Evolutionary conservation across 805 yeast species (phyloP), one percentile per base, ranked within the genome.

Genomic region (Wickerhamomyces queroliae): DNA sequence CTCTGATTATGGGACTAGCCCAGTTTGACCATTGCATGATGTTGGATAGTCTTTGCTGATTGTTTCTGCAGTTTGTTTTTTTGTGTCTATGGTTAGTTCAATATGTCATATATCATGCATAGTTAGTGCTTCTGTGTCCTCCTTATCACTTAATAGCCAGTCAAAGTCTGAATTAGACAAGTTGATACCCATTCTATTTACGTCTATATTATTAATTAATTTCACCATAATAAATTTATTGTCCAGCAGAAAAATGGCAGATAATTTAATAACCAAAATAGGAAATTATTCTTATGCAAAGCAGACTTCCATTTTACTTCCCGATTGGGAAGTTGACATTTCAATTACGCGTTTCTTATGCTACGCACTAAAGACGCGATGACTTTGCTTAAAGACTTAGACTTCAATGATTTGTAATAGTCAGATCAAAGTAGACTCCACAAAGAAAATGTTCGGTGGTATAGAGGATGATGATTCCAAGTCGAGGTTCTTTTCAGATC

Each of bases 1-100:
- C 40, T 30, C 46, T 46, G 16, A 47, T 40, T 13, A 30, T 38
- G 2, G 46, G 41, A n/a, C 42, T 18, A 7, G 29, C 31, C 31
- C n/a, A n/a, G 13, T 9, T 26, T 26, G 29, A 15, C 27, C 27
- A 25, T 15, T 25, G 45, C 26, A 54, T 50, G 25, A 48, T 48
- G 36, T 45, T 40, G 19, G 53, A 10, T 10, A n/a, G n/a, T n/a
- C n/a, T n/a, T n/a, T n/a, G n/a, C n/a, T n/a, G n/a, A n/a, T n/a
- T n/a, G n/a, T n/a, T n/a, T n/a, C n/a, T n/a, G n/a, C 13, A 24
- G n/a, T 24, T 24, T 24, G n/a, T 10, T 24, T 24, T 24, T 12
- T 11, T 6, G 12, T 6, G 10, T 24, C 13, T 12, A 24, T 24
- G 5, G 13, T 5, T 11, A 24, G 27, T 24, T 11, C 12, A 6